Evolutionary conservation across 495 filamentous ascomycete genomes (phyloP).

Genomic region (Staphylotrichum longicolle): DNA sequence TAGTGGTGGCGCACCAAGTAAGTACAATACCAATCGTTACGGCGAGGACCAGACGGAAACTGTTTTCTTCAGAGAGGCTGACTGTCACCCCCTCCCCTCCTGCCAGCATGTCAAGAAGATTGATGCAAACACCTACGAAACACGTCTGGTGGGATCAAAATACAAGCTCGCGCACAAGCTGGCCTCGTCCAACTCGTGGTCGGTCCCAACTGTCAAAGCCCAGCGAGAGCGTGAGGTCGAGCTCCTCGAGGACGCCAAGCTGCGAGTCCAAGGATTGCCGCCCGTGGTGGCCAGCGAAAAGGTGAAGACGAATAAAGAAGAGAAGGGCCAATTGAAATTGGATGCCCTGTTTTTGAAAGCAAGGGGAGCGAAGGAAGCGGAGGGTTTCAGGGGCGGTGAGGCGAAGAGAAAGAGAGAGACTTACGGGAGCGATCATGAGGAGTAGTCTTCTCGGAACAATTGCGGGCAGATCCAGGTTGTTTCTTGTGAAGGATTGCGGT

Average conservation of each 20-base stretch:
- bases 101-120: neutral
- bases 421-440: neutral
- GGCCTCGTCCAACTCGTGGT: neutral
- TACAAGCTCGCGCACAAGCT: neutral
- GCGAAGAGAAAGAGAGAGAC: neutral
- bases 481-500: no score
- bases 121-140: neutral
- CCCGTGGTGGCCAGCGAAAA: neutral
- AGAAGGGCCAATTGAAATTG: neutral
- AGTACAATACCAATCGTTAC: neutral
- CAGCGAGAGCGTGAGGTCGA: neutral
- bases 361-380: neutral
- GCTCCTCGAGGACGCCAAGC: conserved; percentile 1
- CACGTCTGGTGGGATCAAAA: neutral
- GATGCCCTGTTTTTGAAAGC: neutral
- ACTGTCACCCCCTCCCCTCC: neutral
- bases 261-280: neutral
- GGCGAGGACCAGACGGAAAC: neutral
- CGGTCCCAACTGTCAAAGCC: neutral
- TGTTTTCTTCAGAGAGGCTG: neutral
- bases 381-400: neutral
- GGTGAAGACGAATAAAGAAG: neutral
- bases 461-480: no score
- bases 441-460: neutral
- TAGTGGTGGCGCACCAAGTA: neutral